Percentiles rank a stretch among this genome's conserved stretches.
phyloP scores from a whole-genome alignment of 345 rosid genomes.

The Physaria fendleri region DNA sequence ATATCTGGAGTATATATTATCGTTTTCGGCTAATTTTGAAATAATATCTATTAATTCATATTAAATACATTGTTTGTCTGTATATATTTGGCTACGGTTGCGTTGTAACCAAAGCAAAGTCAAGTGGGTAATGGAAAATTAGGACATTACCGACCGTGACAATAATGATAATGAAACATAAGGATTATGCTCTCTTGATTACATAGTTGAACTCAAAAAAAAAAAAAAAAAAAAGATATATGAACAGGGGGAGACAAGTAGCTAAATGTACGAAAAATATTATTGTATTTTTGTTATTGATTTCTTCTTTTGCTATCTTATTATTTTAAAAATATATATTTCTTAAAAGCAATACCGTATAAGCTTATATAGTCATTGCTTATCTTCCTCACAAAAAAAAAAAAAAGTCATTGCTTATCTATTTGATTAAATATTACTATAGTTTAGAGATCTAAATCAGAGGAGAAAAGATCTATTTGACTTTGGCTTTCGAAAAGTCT shows the following conservation, averaged over 20 bases:
- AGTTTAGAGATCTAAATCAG: not conserved
- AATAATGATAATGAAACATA: constrained; percentile 16
- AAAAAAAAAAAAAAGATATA: too few relatives aligned
- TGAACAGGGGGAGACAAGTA: too few relatives aligned
- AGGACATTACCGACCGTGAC: constrained; percentile 1
- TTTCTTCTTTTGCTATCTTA: too few relatives aligned
- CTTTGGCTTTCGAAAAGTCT: not conserved
- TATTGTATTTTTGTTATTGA: too few relatives aligned
- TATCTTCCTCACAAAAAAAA: too few relatives aligned
- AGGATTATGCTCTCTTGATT: not conserved
- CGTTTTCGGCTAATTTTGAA: not conserved
- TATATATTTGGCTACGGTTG: constrained; percentile 4
- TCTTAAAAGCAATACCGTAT: too few relatives aligned
- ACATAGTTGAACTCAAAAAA: constrained; percentile 14
- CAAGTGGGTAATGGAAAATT: constrained; percentile 1
- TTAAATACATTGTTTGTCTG: not conserved
- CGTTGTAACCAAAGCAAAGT: not conserved
- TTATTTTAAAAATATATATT: too few relatives aligned
- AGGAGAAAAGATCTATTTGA: not conserved
- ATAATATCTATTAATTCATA: not conserved
- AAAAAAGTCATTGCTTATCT: not conserved
- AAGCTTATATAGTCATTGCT: too few relatives aligned
- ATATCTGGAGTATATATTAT: not conserved
- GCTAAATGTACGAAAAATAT: too few relatives aligned
- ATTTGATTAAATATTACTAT: not conserved